Conservation (phyloP, 495 filamentous ascomycete genomes). For the Hypoxylon lienhwacheense region DNA sequence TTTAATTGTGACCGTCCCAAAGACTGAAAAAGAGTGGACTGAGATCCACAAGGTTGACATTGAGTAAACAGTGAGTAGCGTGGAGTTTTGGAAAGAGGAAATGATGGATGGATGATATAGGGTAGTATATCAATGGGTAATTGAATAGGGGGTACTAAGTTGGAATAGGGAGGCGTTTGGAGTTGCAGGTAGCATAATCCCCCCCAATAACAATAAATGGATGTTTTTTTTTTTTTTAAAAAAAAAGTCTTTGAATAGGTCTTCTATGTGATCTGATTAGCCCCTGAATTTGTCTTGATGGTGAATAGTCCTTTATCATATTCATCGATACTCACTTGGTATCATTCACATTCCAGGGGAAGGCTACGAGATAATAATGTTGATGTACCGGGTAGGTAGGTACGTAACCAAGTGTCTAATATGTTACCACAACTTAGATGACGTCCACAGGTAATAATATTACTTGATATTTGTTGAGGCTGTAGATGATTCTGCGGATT, state of each 20-base stretch:
- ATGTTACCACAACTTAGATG: too few species aligned
- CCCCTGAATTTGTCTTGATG: slow-evolving; percentile 9
- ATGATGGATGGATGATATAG: neutral
- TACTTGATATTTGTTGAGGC: too few species aligned
- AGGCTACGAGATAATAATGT: neutral
- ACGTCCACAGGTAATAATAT: too few species aligned
- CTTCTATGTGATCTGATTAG: neutral
- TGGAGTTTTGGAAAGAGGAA: neutral
- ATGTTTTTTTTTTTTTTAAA: neutral
- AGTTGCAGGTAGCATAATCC: slow-evolving; percentile 6
- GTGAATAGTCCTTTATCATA: slow-evolving; percentile 6
- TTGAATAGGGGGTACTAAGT: neutral
- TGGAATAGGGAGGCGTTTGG: slow-evolving; percentile 18
- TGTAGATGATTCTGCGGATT: slow-evolving; percentile 5
- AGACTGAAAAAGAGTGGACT: slow-evolving; percentile 62
- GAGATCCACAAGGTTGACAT: slow-evolving; percentile 65
- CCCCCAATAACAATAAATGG: slow-evolving; percentile 17
- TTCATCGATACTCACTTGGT: slow-evolving; percentile 19
- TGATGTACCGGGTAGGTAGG: neutral
- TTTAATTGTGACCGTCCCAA: slow-evolving; percentile 67
- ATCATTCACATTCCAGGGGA: slow-evolving; percentile 17
- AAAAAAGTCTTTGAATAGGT: neutral
- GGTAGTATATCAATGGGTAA: too few species aligned
- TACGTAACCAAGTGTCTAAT: too few species aligned
- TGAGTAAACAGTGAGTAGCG: slow-evolving; percentile 38